These are phyloP conservation scores for Salix dunnii DNA, from an alignment of 345 rosid genomes.

Conservation along the genomic window DNA sequence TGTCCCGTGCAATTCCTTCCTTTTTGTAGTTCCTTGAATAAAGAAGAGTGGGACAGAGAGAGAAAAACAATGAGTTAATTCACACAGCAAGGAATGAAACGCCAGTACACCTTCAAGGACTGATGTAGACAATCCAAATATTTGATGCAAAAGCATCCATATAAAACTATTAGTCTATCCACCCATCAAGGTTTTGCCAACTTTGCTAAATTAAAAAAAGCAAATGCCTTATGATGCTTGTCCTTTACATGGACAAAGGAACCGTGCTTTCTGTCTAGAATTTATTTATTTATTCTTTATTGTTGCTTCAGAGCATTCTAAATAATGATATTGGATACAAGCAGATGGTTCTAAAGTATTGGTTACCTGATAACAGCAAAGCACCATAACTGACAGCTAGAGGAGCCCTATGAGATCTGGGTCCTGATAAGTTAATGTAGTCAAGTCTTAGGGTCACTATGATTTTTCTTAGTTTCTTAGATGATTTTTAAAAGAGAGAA, in stretches of 20 bases:
- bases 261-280: background rate
- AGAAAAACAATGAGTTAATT: background rate
- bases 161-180: background rate
- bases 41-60: background rate
- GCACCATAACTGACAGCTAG: background rate
- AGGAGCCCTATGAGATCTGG: background rate
- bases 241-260: background rate
- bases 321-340: background rate
- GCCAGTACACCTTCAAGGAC: background rate
- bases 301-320: background rate
- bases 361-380: background rate
- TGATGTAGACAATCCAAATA: background rate
- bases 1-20: slow-evolving; percentile 89
- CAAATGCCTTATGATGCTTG: background rate
- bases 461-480: too few species aligned
- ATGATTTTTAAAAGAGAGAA: too few species aligned
- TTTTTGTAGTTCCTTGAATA: slow-evolving; percentile 67
- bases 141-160: background rate
- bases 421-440: background rate
- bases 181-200: background rate
- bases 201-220: background rate
- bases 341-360: background rate
- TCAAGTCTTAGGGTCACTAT: background rate
- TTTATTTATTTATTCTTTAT: background rate
- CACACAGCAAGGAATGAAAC: background rate